Percentiles rank a stretch among this genome's conserved stretches.
These are phyloP conservation scores for Passiflora organensis DNA, from an alignment of 345 rosid genomes.

Conservation along the genomic window DNA sequence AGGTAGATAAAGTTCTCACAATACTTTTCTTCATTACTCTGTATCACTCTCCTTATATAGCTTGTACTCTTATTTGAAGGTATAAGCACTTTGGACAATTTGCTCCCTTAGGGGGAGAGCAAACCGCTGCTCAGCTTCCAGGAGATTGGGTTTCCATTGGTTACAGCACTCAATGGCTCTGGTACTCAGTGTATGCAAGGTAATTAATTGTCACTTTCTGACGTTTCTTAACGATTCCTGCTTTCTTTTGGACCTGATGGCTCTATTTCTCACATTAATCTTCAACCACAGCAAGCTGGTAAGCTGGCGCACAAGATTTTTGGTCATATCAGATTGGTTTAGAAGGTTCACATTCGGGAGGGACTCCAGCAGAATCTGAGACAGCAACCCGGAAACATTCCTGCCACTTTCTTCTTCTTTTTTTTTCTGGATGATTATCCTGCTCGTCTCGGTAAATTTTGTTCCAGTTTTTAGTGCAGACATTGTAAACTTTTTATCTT, in stretches of 20 bases:
- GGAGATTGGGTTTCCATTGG: conserved; percentile 84
- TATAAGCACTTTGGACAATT: conserved; percentile 74
- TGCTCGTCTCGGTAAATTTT: too few relatives aligned
- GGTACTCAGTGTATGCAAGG: conserved; percentile 89
- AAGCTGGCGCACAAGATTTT: conserved; percentile 73
- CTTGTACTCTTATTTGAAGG: conserved; percentile 13
- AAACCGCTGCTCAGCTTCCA: conserved; percentile 80
- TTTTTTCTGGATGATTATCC: too few relatives aligned
- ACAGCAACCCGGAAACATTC: neutral
- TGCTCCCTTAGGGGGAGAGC: conserved; percentile 87
- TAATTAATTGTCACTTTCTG: conserved; percentile 9
- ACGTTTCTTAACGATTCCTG: too few relatives aligned
- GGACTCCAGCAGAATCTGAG: conserved; percentile 48
- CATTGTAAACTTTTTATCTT: too few relatives aligned
- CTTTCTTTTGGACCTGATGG: neutral
- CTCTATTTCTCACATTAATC: too few relatives aligned
- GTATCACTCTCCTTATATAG: neutral
- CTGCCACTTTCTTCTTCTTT: too few relatives aligned
- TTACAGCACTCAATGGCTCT: conserved; percentile 69
- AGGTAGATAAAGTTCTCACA: conserved; percentile 28
- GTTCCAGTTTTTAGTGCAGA: too few relatives aligned
- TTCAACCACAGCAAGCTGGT: conserved; percentile 52
- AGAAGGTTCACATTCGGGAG: conserved; percentile 62
- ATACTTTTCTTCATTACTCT: neutral
- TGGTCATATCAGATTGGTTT: conserved; percentile 69